phyloP scores from a whole-genome alignment of 73 alveolate species.

The Paraurostyla sp. region DNA sequence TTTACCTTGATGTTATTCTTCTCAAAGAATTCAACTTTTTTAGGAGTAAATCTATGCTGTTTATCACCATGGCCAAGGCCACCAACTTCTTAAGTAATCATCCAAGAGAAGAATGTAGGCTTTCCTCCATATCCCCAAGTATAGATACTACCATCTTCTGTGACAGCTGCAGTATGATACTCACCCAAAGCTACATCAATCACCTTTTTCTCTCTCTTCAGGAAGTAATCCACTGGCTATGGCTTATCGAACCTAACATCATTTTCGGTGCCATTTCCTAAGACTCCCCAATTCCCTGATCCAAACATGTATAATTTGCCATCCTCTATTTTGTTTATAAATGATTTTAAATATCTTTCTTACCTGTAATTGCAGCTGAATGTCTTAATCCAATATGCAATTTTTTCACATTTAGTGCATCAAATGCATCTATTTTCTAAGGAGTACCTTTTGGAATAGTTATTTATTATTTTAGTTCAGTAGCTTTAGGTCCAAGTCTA shows the following conservation, averaged over 20 bases:
- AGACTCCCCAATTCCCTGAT: slow-evolving; percentile 76
- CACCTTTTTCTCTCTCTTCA: slow-evolving; percentile 56
- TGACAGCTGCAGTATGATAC: slow-evolving; percentile 91
- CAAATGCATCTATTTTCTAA: slow-evolving; percentile 53
- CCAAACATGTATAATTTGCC: slow-evolving; percentile 83
- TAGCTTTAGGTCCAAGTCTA: slow-evolving; percentile 56
- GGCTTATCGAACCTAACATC: slow-evolving; percentile 62
- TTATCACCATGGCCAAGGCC: slow-evolving; percentile 94
- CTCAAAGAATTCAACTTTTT: slow-evolving; percentile 80
- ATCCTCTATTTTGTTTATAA: slow-evolving; percentile 13
- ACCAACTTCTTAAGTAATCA: slow-evolving; percentile 89
- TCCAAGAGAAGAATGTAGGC: slow-evolving; percentile 68
- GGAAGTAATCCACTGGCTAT: slow-evolving; percentile 62
- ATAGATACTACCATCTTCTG: slow-evolving; percentile 94
- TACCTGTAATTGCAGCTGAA: slow-evolving; percentile 67
- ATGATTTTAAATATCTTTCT: background rate
- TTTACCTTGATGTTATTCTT: slow-evolving; percentile 61
- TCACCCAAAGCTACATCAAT: slow-evolving; percentile 84
- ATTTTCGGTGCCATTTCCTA: slow-evolving; percentile 80
- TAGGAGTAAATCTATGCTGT: slow-evolving; percentile 87
- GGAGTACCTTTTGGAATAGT: slow-evolving; percentile 63
- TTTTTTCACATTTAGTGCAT: slow-evolving; percentile 50
- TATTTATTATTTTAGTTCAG: slow-evolving; percentile 48
- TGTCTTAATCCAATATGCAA: slow-evolving; percentile 71
- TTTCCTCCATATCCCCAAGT: slow-evolving; percentile 97